These are phyloP conservation scores for Rhodomyrtus tomentosa DNA, from an alignment of 345 rosid species.

Conservation along the genomic window DNA sequence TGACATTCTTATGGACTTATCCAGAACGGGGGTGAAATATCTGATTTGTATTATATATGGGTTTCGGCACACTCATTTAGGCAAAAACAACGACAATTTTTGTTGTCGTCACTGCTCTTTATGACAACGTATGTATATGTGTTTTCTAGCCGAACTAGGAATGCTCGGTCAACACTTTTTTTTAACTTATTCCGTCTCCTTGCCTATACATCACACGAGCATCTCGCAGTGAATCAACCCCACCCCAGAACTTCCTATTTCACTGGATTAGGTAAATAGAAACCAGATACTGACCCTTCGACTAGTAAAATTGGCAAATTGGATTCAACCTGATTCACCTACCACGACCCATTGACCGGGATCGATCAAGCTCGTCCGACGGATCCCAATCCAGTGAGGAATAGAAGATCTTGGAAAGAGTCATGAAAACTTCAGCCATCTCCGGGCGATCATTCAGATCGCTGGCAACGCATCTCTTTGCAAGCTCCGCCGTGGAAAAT, in stretches of 20 bases:
- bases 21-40: background rate
- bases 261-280: background rate
- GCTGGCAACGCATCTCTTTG: slow-evolving; percentile 43
- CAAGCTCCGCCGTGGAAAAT: slow-evolving; percentile 66
- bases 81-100: background rate
- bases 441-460: slow-evolving; percentile 60
- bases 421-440: slow-evolving; percentile 35
- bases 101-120: background rate
- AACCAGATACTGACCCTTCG: background rate
- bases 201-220: background rate
- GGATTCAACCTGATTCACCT: slow-evolving; percentile 1
- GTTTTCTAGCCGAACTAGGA: background rate
- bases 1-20: background rate
- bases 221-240: background rate
- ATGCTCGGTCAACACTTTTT: background rate
- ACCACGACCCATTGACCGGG: slow-evolving; percentile 23
- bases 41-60: background rate
- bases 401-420: slow-evolving; percentile 60
- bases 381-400: slow-evolving; percentile 88
- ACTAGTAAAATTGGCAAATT: background rate
- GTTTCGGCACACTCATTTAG: background rate
- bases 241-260: background rate
- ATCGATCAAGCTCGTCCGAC: slow-evolving; percentile 41
- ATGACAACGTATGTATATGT: background rate
- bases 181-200: background rate